Percentiles rank a stretch among this genome's conserved stretches.
Conservation (phyloP, 2,329 filamentous ascomycete species). For the Trichoderma breve region DNA sequence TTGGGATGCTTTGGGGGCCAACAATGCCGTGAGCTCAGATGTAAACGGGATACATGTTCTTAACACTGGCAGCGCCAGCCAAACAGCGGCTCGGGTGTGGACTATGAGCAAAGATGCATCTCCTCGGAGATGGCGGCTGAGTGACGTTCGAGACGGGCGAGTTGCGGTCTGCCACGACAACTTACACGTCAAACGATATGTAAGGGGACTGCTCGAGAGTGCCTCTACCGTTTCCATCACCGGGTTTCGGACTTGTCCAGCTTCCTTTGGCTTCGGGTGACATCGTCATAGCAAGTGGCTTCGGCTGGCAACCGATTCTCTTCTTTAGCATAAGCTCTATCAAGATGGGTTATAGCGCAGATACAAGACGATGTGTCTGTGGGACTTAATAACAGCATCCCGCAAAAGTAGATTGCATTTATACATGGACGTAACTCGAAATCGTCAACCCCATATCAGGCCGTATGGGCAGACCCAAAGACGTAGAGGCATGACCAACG, state of each 20-base stretch:
- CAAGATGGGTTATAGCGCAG: not conserved
- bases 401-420: not conserved
- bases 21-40: not conserved
- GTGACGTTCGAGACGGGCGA: not conserved
- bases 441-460: not conserved
- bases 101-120: not conserved
- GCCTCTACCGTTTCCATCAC: not conserved
- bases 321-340: not conserved
- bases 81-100: not conserved
- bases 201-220: not conserved
- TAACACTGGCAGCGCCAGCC: not conserved
- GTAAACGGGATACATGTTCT: not conserved
- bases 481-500: not conserved
- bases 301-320: not conserved
- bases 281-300: not conserved
- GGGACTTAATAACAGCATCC: not conserved
- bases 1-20: not conserved
- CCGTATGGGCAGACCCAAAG: not conserved
- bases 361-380: not conserved
- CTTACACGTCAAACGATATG: not conserved
- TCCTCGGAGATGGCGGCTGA: not conserved
- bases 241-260: not conserved
- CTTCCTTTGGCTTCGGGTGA: not conserved
- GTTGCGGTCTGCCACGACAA: not conserved
- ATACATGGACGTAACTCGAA: not conserved